Evolutionary conservation across 768 basidiomycete genomes (phyloP).

Genomic region (Phallus indusiatus): DNA sequence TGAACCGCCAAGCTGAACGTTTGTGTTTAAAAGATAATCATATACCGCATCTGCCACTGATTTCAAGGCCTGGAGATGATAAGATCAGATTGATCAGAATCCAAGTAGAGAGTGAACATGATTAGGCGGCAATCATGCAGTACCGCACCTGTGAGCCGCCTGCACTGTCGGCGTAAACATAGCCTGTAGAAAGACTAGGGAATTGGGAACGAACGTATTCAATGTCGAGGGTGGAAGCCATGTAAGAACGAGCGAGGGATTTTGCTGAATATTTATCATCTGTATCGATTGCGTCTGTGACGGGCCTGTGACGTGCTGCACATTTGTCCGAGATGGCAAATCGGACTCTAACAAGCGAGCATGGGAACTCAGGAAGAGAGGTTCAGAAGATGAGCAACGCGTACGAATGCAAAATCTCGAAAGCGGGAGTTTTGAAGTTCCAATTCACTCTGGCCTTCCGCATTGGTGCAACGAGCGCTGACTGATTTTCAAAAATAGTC

Average conservation of each 20-base stretch:
- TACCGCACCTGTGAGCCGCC: slow-evolving; percentile 52
- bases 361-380: too few relatives aligned
- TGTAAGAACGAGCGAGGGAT: background rate
- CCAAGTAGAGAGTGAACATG: background rate
- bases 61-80: slow-evolving; percentile 26
- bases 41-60: slow-evolving; percentile 48
- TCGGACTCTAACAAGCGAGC: too few relatives aligned
- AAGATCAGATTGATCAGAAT: background rate
- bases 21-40: slow-evolving; percentile 63
- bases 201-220: slow-evolving; percentile 47
- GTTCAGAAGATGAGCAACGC: too few relatives aligned
- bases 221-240: slow-evolving; percentile 31
- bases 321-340: too few relatives aligned
- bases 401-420: too few relatives aligned
- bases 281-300: too few relatives aligned
- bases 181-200: slow-evolving; percentile 49
- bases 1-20: slow-evolving; percentile 62
- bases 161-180: slow-evolving; percentile 67
- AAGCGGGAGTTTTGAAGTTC: too few relatives aligned
- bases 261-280: too few relatives aligned
- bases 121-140: background rate
- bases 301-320: too few relatives aligned
- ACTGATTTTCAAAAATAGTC: too few relatives aligned
- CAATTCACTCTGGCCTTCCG: too few relatives aligned
- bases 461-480: too few relatives aligned